These are phyloP conservation scores for Cephaloascus fragrans DNA, from an alignment of 805 yeast genomes.

Conservation along the genomic window DNA sequence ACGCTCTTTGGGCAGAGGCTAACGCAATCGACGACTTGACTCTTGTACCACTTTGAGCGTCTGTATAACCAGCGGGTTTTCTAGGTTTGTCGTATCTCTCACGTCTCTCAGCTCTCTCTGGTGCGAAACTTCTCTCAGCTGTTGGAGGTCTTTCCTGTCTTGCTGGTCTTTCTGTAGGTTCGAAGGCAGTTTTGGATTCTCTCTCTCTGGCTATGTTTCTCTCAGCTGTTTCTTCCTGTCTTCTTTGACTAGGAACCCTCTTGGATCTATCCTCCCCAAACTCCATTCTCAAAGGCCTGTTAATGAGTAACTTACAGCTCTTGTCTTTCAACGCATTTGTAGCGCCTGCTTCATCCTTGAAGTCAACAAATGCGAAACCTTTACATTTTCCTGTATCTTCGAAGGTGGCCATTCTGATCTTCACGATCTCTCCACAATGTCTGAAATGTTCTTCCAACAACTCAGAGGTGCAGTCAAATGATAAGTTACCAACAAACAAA, in stretches of 20 bases:
- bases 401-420: constrained; percentile 95
- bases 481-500: constrained; percentile 84
- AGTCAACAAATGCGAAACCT: constrained; percentile 91
- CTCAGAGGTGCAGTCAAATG: constrained; percentile 86
- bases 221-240: constrained; percentile 14
- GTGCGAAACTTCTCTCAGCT: constrained; percentile 1
- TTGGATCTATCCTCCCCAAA: constrained; percentile 92
- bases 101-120: constrained; percentile 6
- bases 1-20: constrained; percentile 81
- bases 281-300: constrained; percentile 76
- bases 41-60: constrained; percentile 34
- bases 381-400: constrained; percentile 95
- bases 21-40: constrained; percentile 75
- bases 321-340: constrained; percentile 73
- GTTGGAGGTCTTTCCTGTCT: constrained; percentile 7
- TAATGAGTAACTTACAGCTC: constrained; percentile 52
- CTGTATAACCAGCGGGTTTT: constrained; percentile 8
- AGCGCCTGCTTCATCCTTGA: constrained; percentile 71
- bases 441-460: constrained; percentile 72
- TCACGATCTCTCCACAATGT: constrained; percentile 81
- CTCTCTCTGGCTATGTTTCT: constrained; percentile 4
- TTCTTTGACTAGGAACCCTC: constrained; percentile 38
- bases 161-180: constrained; percentile 1
- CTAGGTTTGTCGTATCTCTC: constrained; percentile 6
- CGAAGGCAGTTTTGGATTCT: constrained; percentile 2